Evolutionary conservation across 2,329 filamentous ascomycete genomes (phyloP), one percentile per base, ranked within the genome.

Genomic region (Malbranchea zuffiana): DNA sequence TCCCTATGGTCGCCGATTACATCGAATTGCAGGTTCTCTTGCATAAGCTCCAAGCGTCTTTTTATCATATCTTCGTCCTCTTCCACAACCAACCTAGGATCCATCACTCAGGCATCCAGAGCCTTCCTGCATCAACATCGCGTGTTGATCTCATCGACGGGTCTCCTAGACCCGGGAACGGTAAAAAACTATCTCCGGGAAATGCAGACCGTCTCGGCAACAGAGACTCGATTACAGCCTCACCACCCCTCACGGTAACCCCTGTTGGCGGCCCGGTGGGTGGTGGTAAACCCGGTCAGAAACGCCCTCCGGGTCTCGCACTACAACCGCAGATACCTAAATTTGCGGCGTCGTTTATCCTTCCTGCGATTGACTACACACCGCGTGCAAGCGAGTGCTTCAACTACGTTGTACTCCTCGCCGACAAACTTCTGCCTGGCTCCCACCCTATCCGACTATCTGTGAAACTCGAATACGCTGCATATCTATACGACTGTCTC

Each of bases 41-140:
- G 13, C 84, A 85, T 56, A 98, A 96, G 61, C 71, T 98, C 10
- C 79, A 85, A 42, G 90, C 90, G 11, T 93, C 85, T 13, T 93
- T 96, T 56, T 90, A 92, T 51, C 88, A 98, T 63, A 85, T 98
- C 47, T 94, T 94, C 57, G 90, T 93, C 37, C 72, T 96, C 8
- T 96, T 95, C 55, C 85, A 95, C 65, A 95, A 95, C 60, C 77
- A 84, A 36, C 88, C 88, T 0, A 71, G 80, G 0, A 74, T 94
- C 39, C 79, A 78, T 29, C 66, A 70, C 23, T 69, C 75, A 51
- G 70, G 70, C 13, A 63, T 72, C 41, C 64, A 67, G 29, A 55
- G 50, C 41, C 53, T 59, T 7, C 50, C 52, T 5, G 47, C 44
- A 35, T 49, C 48, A 11, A 42, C 42, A 30, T 46, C 45, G 3